These are phyloP conservation scores for Phlebiopsis flavidoalba DNA, from an alignment of 768 basidiomycete genomes.

Conservation along the genomic window DNA sequence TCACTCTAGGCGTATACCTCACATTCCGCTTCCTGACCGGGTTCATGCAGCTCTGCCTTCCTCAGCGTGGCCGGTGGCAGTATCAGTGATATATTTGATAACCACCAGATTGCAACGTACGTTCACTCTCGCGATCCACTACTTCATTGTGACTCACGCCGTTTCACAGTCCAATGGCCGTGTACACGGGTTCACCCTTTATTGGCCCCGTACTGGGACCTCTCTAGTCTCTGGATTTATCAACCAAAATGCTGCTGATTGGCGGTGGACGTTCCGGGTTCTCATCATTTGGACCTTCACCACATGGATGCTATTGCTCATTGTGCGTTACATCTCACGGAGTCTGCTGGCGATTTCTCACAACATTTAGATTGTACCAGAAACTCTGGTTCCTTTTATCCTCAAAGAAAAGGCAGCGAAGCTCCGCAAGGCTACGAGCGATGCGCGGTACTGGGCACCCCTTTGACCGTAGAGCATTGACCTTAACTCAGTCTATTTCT, in stretches of 20 bases:
- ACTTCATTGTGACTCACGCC: constrained; percentile 3
- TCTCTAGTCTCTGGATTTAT: constrained; percentile 61
- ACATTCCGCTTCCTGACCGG: constrained; percentile 57
- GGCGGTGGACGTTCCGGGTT: constrained; percentile 78
- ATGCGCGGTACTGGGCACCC: constrained; percentile 51
- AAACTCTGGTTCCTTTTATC: constrained; percentile 64
- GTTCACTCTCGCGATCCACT: constrained; percentile 18
- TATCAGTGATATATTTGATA: constrained; percentile 51
- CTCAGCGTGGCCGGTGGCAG: constrained; percentile 58
- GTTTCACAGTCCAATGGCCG: constrained; percentile 44
- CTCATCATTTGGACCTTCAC: constrained; percentile 63
- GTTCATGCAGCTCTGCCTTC: constrained; percentile 51
- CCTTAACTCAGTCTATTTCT: constrained; percentile 42
- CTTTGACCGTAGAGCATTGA: constrained; percentile 45
- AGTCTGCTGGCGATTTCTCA: neutral
- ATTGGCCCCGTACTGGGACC: constrained; percentile 55
- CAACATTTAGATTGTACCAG: constrained; percentile 52
- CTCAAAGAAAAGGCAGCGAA: constrained; percentile 52
- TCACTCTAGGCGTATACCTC: constrained; percentile 48
- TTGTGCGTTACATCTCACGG: constrained; percentile 32
- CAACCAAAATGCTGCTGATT: constrained; percentile 48
- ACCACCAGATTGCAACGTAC: constrained; percentile 55
- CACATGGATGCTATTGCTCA: constrained; percentile 44
- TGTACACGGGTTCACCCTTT: constrained; percentile 52
- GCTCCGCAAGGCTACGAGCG: constrained; percentile 55